These are phyloP conservation scores for Phialocephala sp. DNA, from an alignment of 2,329 filamentous ascomycete species.

Conservation along the genomic window DNA sequence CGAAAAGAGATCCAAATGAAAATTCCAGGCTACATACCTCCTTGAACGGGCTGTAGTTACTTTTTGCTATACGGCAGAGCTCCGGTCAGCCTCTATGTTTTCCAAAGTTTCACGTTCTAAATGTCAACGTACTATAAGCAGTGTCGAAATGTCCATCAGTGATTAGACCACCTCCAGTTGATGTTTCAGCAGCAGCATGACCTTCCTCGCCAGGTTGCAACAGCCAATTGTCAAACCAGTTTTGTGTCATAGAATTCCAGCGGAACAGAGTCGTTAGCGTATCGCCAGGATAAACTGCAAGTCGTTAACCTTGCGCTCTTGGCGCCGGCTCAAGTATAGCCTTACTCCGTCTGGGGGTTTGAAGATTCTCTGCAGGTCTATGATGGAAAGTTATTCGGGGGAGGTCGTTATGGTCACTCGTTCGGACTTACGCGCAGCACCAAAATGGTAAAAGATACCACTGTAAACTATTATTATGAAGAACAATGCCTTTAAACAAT, in stretches of 20 bases:
- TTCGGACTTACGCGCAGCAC: constrained; percentile 25
- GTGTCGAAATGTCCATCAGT: constrained; percentile 24
- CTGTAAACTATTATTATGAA: background rate
- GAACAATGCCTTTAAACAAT: background rate
- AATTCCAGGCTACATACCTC: background rate
- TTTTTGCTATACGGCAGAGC: background rate
- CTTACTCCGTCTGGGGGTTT: background rate
- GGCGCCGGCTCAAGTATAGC: background rate
- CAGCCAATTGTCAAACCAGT: constrained; percentile 29
- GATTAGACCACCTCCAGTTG: constrained; percentile 23
- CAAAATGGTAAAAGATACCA: constrained; percentile 32
- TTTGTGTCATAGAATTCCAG: constrained; percentile 19
- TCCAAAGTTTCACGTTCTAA: background rate
- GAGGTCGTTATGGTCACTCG: background rate
- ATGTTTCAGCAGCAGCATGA: constrained; percentile 1
- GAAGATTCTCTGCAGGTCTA: constrained; percentile 17
- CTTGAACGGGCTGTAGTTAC: background rate
- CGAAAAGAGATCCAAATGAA: background rate
- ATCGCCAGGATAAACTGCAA: constrained; percentile 30
- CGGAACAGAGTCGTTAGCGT: constrained; percentile 24
- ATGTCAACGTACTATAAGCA: background rate
- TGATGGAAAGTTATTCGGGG: constrained; percentile 14
- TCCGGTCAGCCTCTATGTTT: background rate
- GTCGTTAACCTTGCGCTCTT: background rate
- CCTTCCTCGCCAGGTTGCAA: constrained; percentile 18